phyloP scores from a whole-genome alignment of 257 asterid species.

The Echium plantagineum region DNA sequence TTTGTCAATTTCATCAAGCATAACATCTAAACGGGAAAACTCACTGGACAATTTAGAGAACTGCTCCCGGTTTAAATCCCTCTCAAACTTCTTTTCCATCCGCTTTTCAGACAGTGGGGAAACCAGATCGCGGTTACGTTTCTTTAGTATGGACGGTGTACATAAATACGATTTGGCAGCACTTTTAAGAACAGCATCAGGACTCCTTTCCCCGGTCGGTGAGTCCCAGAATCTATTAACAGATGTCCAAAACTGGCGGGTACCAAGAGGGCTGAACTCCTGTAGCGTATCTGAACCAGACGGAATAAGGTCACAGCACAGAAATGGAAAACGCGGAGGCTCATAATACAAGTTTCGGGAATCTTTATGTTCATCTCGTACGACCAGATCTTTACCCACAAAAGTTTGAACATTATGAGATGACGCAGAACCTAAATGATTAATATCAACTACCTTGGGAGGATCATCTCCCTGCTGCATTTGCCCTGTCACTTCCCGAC shows the following conservation, averaged over 20 bases:
- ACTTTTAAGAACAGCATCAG: conserved; percentile 69
- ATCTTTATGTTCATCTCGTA: conserved; percentile 34
- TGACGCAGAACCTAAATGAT: conserved; percentile 39
- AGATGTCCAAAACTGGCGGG: conserved; percentile 87
- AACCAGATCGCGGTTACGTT: conserved; percentile 73
- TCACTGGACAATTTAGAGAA: conserved; percentile 38
- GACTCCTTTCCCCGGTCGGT: conserved; percentile 72
- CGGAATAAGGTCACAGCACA: conserved; percentile 85
- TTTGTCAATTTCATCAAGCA: conserved; percentile 36
- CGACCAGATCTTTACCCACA: conserved; percentile 18
- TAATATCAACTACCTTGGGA: conserved; percentile 35
- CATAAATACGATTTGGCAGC: conserved; percentile 82
- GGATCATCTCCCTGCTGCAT: conserved; percentile 28
- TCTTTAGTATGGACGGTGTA: conserved; percentile 86
- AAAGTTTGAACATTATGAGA: conserved; percentile 28
- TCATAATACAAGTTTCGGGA: conserved; percentile 64
- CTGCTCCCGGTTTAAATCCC: conserved; percentile 31
- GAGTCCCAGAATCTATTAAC: conserved; percentile 80
- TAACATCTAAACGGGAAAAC: conserved; percentile 50
- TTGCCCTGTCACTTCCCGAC: conserved; percentile 21
- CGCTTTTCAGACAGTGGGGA: conserved; percentile 86
- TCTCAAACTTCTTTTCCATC: conserved; percentile 56
- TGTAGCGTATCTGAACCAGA: conserved; percentile 66
- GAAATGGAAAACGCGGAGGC: conserved; percentile 92
- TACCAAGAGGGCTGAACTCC: conserved; percentile 95